Evolutionary conservation across 2,329 filamentous ascomycete species (phyloP).

Genomic region (Gnomoniopsis smithogilvyi): DNA sequence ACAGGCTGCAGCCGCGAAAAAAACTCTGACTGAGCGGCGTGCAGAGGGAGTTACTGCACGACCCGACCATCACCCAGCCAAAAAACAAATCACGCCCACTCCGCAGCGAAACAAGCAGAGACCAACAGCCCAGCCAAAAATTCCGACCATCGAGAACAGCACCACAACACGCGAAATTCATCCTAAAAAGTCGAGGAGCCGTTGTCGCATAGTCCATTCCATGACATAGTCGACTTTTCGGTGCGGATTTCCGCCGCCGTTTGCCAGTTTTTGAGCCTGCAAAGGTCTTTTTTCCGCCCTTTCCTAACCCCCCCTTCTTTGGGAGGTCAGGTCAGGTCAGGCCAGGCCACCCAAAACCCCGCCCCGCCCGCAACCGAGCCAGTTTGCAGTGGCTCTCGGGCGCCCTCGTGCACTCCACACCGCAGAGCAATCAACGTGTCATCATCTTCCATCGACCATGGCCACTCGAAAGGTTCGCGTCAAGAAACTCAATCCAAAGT

Average conservation of each 20-base stretch:
- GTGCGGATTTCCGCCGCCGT: slow-evolving; percentile 55
- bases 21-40: not conserved
- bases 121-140: slow-evolving; percentile 50
- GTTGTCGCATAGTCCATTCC: slow-evolving; percentile 54
- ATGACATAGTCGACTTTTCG: slow-evolving; percentile 64
- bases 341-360: not conserved
- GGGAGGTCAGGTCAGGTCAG: not conserved
- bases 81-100: slow-evolving; percentile 2
- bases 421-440: slow-evolving; percentile 30
- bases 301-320: slow-evolving; percentile 23
- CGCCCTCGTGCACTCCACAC: slow-evolving; percentile 19
- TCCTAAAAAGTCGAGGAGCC: slow-evolving; percentile 50
- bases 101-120: not conserved
- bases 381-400: slow-evolving; percentile 22
- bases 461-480: slow-evolving; percentile 70
- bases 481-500: slow-evolving; percentile 91
- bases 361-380: not conserved
- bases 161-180: slow-evolving; percentile 48
- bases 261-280: slow-evolving; percentile 27
- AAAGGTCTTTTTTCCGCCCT: not conserved
- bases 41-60: not conserved
- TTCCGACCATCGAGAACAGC: slow-evolving; percentile 53
- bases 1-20: not conserved
- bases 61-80: slow-evolving; percentile 1
- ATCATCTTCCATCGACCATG: slow-evolving; percentile 36